These are phyloP conservation scores for Vigna angularis DNA, from an alignment of 306 rosid species.

Conservation along the genomic window DNA sequence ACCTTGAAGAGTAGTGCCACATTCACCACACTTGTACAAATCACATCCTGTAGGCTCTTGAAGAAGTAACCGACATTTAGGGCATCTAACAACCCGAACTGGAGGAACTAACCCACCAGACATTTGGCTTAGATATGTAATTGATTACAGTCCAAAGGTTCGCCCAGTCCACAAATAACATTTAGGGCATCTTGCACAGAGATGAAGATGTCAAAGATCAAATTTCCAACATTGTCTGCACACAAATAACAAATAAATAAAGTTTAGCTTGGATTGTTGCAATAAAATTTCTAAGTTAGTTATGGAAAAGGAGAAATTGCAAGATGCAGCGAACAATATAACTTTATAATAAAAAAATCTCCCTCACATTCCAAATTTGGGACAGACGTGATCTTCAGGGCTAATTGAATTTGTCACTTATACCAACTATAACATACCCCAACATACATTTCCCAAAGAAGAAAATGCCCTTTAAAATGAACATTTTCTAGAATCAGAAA, in stretches of 20 bases:
- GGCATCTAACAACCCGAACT: constrained; percentile 80
- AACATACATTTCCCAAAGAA: background rate
- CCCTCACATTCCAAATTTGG: background rate
- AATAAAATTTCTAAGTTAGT: background rate
- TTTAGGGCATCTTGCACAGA: constrained; percentile 28
- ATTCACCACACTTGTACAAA: constrained; percentile 89
- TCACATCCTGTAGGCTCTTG: constrained; percentile 62
- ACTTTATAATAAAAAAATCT: background rate
- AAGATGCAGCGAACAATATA: background rate
- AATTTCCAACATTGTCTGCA: constrained; percentile 43
- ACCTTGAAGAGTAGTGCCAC: constrained; percentile 81
- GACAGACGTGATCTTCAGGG: background rate
- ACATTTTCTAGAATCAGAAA: background rate
- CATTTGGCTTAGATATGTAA: constrained; percentile 51
- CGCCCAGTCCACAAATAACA: constrained; percentile 33
- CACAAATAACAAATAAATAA: constrained; percentile 18
- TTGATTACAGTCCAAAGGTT: constrained; percentile 36
- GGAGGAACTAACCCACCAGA: constrained; percentile 54
- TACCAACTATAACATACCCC: background rate
- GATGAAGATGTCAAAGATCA: constrained; percentile 33
- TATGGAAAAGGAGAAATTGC: constrained; percentile 1
- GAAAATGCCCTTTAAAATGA: constrained; percentile 10
- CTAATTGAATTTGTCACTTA: constrained; percentile 2
- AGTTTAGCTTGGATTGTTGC: constrained; percentile 31
- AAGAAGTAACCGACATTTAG: constrained; percentile 72